Conservation (phyloP, 192 early-diverging fungal genomes). For the Coemansia sp. region DNA sequence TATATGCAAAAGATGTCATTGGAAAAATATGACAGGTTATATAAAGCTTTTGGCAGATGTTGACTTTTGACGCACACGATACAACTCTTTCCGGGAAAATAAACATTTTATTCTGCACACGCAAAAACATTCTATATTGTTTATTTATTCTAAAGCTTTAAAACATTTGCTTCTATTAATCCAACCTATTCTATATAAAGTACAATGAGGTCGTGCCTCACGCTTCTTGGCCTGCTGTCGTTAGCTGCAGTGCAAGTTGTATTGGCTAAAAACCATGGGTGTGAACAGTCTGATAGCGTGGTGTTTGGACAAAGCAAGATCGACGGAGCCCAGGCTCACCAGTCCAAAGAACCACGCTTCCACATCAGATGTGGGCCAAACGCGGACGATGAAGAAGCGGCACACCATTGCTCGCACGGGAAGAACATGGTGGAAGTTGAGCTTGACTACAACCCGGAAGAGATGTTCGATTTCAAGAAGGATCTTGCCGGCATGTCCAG, state of each 20-base stretch:
- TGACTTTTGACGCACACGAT: not conserved
- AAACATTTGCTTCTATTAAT: not conserved
- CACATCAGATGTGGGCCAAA: conserved; percentile 29
- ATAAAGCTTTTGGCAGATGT: not conserved
- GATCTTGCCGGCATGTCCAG: not conserved
- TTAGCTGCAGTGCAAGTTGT: conserved; percentile 20
- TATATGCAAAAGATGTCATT: not conserved
- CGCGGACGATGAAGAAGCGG: conserved; percentile 1
- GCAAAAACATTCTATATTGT: not conserved
- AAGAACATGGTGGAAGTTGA: conserved; percentile 34
- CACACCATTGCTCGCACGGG: not conserved
- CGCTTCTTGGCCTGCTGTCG: conserved; percentile 21
- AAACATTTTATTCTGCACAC: not conserved
- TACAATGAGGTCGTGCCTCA: conserved; percentile 26
- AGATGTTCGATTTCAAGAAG: conserved; percentile 17
- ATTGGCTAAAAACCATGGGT: conserved; percentile 18
- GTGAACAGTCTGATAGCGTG: conserved; percentile 18
- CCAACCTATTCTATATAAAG: not conserved
- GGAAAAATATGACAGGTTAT: not conserved
- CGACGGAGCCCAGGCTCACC: not conserved
- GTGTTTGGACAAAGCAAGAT: conserved; percentile 14
- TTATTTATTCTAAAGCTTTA: not conserved
- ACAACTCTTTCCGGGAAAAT: not conserved
- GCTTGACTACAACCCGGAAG: conserved; percentile 26
- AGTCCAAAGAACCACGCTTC: conserved; percentile 17